Conservation (phyloP, 2,329 filamentous ascomycete genomes). For the Pochonia chlamydosporia region DNA sequence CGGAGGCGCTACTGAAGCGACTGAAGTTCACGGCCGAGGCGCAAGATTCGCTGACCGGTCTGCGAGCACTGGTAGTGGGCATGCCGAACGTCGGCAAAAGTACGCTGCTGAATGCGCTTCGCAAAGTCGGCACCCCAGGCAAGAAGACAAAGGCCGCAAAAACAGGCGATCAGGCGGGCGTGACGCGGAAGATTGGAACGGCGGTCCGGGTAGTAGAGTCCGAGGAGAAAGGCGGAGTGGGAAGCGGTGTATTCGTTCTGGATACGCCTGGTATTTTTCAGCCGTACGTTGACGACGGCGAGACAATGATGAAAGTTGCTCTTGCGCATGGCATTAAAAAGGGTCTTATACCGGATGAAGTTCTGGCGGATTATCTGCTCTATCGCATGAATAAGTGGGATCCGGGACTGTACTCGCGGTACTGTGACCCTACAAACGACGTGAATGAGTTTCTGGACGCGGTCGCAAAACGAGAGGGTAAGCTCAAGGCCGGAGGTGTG, state of each 20-base stretch:
- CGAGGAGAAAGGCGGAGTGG: slow-evolving; percentile 35
- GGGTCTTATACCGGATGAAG: slow-evolving; percentile 69
- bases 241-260: slow-evolving; percentile 70
- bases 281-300: slow-evolving; percentile 78
- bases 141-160: slow-evolving; percentile 59
- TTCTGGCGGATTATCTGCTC: slow-evolving; percentile 84
- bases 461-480: slow-evolving; percentile 69
- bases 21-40: slow-evolving; percentile 25
- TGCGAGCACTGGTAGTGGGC: slow-evolving; percentile 81
- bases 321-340: slow-evolving; percentile 89
- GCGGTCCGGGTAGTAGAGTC: slow-evolving; percentile 67
- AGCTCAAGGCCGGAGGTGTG: slow-evolving; percentile 65
- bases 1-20: slow-evolving; percentile 32
- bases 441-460: slow-evolving; percentile 64
- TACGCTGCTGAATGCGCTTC: slow-evolving; percentile 82
- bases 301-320: slow-evolving; percentile 92
- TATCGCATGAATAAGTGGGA: slow-evolving; percentile 71
- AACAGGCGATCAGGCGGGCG: slow-evolving; percentile 82
- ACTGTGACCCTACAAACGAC: slow-evolving; percentile 74
- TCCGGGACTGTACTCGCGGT: slow-evolving; percentile 55
- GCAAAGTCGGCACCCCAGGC: slow-evolving; percentile 54
- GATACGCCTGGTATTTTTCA: slow-evolving; percentile 96
- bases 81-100: slow-evolving; percentile 99
- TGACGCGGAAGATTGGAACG: slow-evolving; percentile 79
- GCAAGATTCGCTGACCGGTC: slow-evolving; percentile 63